A percentile compares a stretch with the other conserved stretches of the same genome.
phyloP scores from a whole-genome alignment of 78 protist species.

The Protostelium mycophagum region DNA sequence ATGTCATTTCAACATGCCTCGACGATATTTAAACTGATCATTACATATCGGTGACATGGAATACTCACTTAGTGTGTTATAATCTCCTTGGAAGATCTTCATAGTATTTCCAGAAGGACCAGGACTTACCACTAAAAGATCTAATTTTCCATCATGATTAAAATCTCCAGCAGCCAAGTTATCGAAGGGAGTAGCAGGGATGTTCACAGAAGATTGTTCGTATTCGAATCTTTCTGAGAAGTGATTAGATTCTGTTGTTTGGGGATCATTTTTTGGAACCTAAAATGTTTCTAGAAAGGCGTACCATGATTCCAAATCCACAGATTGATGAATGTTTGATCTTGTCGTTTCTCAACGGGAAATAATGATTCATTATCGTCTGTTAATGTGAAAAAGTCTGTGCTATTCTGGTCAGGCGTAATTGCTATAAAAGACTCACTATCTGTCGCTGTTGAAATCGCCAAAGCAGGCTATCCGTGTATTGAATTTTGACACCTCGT shows the following conservation, averaged over 20 bases:
- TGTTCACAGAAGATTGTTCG: not conserved
- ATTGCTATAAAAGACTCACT: not conserved
- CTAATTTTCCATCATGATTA: not conserved
- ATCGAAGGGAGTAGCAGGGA: not conserved
- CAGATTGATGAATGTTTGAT: not conserved
- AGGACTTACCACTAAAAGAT: not conserved
- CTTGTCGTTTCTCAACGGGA: no score
- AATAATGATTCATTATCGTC: not conserved
- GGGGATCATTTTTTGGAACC: not conserved
- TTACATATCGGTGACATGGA: not conserved
- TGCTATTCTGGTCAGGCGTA: not conserved
- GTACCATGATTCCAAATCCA: not conserved
- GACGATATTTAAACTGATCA: not conserved
- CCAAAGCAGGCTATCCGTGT: not conserved
- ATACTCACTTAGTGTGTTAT: not conserved
- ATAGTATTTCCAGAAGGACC: not conserved
- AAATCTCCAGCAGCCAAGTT: not conserved
- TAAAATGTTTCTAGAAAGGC: not conserved
- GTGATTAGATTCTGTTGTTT: no score
- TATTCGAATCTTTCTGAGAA: not conserved
- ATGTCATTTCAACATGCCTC: no score
- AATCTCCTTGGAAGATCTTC: not conserved
- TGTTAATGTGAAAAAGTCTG: not conserved
- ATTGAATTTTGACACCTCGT: not conserved
- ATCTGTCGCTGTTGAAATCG: not conserved